Base-by-base conservation (phyloP, 805 yeast species). In the Zygoascus bituminiphila region DNA sequence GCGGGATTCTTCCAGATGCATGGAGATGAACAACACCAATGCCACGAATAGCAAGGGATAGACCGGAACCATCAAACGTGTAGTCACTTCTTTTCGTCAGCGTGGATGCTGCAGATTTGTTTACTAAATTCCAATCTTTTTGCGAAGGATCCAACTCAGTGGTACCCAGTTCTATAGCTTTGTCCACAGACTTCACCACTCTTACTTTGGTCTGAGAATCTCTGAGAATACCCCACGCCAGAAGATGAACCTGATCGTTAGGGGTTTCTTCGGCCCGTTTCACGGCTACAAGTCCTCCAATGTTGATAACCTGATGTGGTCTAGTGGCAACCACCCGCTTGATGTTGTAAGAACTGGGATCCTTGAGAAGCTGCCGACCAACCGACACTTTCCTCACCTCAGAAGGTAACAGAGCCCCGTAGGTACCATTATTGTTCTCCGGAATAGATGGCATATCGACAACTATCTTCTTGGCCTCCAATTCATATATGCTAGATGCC, bases 401-500 rank as follows among this genome's bases (percentile, higher is more conserved):
- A 8, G 49, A 46, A 1, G 59, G 51, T 19, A 51, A 43, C 5
- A 63, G 21, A 8, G 54, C 26, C 2, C 47, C 40, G 31, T 51
- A 57, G 7, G 49, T 50, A 15, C 59, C 51, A 12, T 52, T 51
- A 19, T 55, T 53, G 44, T 62, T 46, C 48, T 69, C 72, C 0
- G 64, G 66, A 15, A 57, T 40, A 2, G 74, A 55, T 1, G 66
- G 67, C 33, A 55, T 52, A 43, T 63, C 65, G 0, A 55, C 51
- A 7, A 62, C 19, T n/a, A 33, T 17, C 35, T 52, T 55, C 12
- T 65, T 62, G 12, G 61, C 64, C 17, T 51, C 56, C 15, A 75
- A 61, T 6, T 62, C 57, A 53, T 64, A 76, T 4, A 63, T 66
- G 48, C 76, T 72, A 12, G 72, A 57, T 2, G 69, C 73, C 57